Evolutionary conservation across 83 land plant species (phyloP), one percentile per base, ranked within the genome.

Genomic region (Diphasiastrum complanatum): DNA sequence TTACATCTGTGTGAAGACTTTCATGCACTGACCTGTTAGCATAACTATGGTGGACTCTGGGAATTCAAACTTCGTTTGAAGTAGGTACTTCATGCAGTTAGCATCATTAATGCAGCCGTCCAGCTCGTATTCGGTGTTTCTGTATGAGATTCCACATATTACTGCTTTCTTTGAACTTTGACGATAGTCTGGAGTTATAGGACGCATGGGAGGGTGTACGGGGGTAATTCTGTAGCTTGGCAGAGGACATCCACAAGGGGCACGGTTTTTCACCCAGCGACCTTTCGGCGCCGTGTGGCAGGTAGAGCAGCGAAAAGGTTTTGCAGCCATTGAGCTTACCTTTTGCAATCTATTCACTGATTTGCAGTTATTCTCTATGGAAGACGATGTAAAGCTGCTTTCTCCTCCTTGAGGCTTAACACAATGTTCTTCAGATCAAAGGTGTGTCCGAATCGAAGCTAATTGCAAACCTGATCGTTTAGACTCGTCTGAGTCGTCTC

Each of bases 21-120:
- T 40, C 43, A 40, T 8, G 22, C 20, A n/a, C 14, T n/a, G 53
- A 90, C 96, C 97, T 34, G 97, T 80, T 32, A 91, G 89, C 81
- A 84, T 76, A 63, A 86, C 56, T 30, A 91, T 80, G 40, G 92
- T 81, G 6, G 77, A 47, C 51, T 83, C 85, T 5, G 97, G 92
- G 60, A 90, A 90, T 54, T 75, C 63, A 69, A 81, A 91, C 60
- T 63, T 69, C 26, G 75, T 79, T 26, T 70, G 41, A 53, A 91
- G 77, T 58, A 91, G 43, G 60, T 79, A 78, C 45, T 65, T 70
- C 89, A 91, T 91, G 70, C 89, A 91, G 67, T 80, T 91, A 51
- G 89, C 97, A 51, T 91, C 97, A 52, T 91, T 86, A 27, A 91
- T 47, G 60, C 84, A 81, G 10, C 97, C 97, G 52, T 84, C 82